Evolutionary conservation across 1,284 basidiomycete species (phyloP), one percentile per base, ranked within the genome.

Genomic region (Austroboletus niveus): DNA sequence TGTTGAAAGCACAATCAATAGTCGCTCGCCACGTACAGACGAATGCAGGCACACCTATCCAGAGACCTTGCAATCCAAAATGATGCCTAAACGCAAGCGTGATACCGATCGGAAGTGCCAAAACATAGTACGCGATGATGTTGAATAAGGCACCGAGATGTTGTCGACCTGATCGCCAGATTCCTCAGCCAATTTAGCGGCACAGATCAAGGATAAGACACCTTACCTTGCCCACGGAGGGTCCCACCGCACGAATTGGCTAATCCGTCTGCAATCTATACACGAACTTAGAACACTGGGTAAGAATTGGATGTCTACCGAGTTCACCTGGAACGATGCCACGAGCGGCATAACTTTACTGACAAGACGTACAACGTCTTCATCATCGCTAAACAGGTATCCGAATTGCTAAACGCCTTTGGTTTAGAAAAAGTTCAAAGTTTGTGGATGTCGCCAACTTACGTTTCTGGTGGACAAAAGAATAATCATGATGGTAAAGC

Each of bases 91-190:
- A 89, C 0, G 87, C 87, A 14, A 89, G 75, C 3, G 75, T 78
- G 47, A 89, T 81, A 3, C 87, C 87, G 42, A 89, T 69, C 0
- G 87, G 87, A 14, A 89, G 71, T 11, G 87, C 87, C 35, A 89
- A 69, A 3, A 88, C 73, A 58, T 89, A 90, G 67, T 90, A 89
- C 14, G 87, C 86, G n/a, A 87, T 69, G 40, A 87, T 65, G 61
- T 89, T 89, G 69, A 88, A 89, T 7, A 82, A 59, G 8, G 87
- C 88, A 11, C 87, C 87, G 11, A 89, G 76, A 58, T 86, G 84
- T 60, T 90, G 88, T 27, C 84, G 78, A 12, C 87, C 87, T 83
- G 57, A 44, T 54, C 5, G 5, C 10, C 30, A 3, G 2, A 24
- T 24, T 24, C 22, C 22, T 5, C 22, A 24, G 3, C 22, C 22